A percentile compares a stretch with the other conserved stretches of the same genome.
phyloP scores from a whole-genome alignment of 2,329 filamentous ascomycete genomes.

The Onygena corvina region DNA sequence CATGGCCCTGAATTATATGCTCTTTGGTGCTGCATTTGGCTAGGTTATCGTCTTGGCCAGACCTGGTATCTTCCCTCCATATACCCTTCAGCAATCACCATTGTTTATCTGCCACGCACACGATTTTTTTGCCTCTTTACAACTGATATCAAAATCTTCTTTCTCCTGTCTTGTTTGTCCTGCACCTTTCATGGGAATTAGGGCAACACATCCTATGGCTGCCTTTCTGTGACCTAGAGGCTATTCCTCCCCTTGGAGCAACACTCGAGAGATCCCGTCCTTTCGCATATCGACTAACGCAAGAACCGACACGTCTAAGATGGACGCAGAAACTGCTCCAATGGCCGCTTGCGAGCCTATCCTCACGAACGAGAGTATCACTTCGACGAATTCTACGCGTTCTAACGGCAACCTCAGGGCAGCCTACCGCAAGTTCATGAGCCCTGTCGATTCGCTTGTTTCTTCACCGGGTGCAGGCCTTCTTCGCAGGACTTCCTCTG shows the following conservation, averaged over 20 bases:
- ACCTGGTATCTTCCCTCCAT: too few relatives aligned
- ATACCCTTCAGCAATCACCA: too few relatives aligned
- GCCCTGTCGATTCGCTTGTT: neutral
- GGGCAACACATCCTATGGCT: too few relatives aligned
- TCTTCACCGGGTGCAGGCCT: neutral
- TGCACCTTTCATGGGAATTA: too few relatives aligned
- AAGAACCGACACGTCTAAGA: neutral
- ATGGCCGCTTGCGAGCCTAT: neutral
- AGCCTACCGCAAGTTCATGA: constrained; percentile 1
- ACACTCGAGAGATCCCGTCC: neutral
- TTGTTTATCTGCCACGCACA: too few relatives aligned
- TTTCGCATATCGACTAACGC: neutral
- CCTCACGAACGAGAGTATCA: neutral
- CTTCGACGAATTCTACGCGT: neutral
- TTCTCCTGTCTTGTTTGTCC: too few relatives aligned
- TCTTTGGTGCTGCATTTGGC: too few relatives aligned
- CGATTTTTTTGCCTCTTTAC: too few relatives aligned
- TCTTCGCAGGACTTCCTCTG: neutral
- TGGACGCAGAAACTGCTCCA: neutral
- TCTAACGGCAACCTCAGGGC: neutral
- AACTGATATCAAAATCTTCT: too few relatives aligned
- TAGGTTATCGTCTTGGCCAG: too few relatives aligned
- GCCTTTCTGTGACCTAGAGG: too few relatives aligned
- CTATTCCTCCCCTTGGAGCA: neutral
- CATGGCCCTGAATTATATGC: too few relatives aligned